Conservation (phyloP, 345 rosid genomes). For the Cochlearia excelsa region DNA sequence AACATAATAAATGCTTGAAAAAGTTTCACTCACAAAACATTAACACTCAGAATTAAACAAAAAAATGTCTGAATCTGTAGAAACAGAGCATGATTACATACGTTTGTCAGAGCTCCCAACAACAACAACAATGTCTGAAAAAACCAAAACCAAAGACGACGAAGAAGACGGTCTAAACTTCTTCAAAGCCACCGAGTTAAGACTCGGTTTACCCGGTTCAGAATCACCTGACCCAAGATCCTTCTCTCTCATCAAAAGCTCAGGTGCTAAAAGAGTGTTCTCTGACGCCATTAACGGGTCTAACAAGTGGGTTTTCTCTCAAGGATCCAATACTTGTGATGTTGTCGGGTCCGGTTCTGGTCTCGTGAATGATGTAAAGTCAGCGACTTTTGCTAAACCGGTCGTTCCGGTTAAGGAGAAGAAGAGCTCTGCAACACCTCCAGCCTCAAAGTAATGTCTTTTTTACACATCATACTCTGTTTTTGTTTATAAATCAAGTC, state of each 20-base stretch:
- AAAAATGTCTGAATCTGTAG: slow-evolving; percentile 40
- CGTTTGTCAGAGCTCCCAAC: slow-evolving; percentile 49
- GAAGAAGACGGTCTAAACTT: slow-evolving; percentile 38
- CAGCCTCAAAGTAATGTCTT: slow-evolving; percentile 51
- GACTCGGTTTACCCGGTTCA: slow-evolving; percentile 77
- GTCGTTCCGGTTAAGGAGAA: slow-evolving; percentile 40
- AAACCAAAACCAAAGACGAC: slow-evolving; percentile 21
- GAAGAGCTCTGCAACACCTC: slow-evolving; percentile 45
- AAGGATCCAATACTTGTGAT: slow-evolving; percentile 38
- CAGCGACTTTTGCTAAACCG: slow-evolving; percentile 26
- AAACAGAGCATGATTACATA: slow-evolving; percentile 56
- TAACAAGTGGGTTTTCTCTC: slow-evolving; percentile 54
- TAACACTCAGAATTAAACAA: slow-evolving; percentile 9
- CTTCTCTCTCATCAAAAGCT: slow-evolving; percentile 42
- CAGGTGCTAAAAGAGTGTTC: slow-evolving; percentile 61
- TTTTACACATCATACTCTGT: slow-evolving; percentile 12
- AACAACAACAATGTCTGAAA: slow-evolving; percentile 34
- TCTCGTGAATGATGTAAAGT: slow-evolving; percentile 35
- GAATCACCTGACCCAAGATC: slow-evolving; percentile 45
- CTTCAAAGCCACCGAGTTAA: slow-evolving; percentile 68
- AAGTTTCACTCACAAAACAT: slow-evolving; percentile 5
- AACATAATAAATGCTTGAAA: slow-evolving; percentile 25
- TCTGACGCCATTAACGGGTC: slow-evolving; percentile 50
- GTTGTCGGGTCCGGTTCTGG: slow-evolving; percentile 28
- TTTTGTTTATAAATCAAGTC: not conserved